Evolutionary conservation across 805 yeast species (phyloP), one percentile per base, ranked within the genome.

Genomic region (Saccharomycopsis fermentans): DNA sequence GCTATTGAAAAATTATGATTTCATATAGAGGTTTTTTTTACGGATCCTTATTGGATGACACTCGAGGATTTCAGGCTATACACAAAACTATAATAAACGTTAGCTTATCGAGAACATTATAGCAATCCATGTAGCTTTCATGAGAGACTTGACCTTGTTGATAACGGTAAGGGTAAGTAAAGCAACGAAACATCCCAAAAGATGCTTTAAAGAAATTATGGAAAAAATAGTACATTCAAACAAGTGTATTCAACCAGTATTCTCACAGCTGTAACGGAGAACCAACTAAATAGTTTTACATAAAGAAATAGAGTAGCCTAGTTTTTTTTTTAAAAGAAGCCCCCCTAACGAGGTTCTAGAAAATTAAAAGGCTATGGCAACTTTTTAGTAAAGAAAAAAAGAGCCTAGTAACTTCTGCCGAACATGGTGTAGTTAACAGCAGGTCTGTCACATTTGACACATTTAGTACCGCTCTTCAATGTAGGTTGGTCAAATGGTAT

Each of bases 401-500:
- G 4, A 50, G 26, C 39, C 24, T 59, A 61, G 21, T 94, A 94
- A 50, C 96, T 88, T 77, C 99, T 86, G 68, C 99, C 99, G 70
- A 94, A 94, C 92, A 94, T 83, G 67, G 96, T 87, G 81, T 87
- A 94, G 70, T 82, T 80, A 63, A 81, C 71, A 48, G 99, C 99
- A 51, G 75, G 73, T 66, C 74, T 77, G 63, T 79, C 87, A 81
- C 98, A 94, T 68, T 77, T 86, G 63, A 90, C 85, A 83, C 99
- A 95, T 73, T 84, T 86, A 64, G 90, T 88, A 66, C 86, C 92
- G 64, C 72, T 75, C 71, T 81, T 81, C 73, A 92, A 80, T 67
- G 76, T 81, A 60, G 96, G 97, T 77, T 92, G 98, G 43, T 88
- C 87, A 69, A 84, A 84, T 64, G 99, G 99, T 72, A 91, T 91